Percentiles rank a stretch among this genome's conserved stretches.
phyloP scores from a whole-genome alignment of 768 basidiomycete genomes.

The Amanita inopinata region DNA sequence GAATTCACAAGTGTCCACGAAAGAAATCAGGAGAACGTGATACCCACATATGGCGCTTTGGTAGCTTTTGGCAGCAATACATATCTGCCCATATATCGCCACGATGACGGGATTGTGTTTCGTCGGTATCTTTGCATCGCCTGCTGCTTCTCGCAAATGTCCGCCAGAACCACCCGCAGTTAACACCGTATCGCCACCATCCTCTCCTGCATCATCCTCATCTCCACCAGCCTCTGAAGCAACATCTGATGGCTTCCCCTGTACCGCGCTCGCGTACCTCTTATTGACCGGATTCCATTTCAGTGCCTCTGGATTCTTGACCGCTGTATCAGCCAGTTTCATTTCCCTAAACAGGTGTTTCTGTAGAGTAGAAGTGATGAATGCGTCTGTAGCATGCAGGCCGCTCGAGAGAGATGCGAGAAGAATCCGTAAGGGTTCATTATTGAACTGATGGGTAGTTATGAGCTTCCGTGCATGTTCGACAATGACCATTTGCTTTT shows the following conservation, averaged over 20 bases:
- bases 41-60: slow-evolving; percentile 84
- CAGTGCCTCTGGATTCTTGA: slow-evolving; percentile 48
- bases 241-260: slow-evolving; percentile 20
- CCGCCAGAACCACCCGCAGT: slow-evolving; percentile 9
- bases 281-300: slow-evolving; percentile 54
- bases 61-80: slow-evolving; percentile 77
- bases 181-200: slow-evolving; percentile 21
- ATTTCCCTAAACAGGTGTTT: slow-evolving; percentile 81
- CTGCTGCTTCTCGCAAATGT: slow-evolving; percentile 4
- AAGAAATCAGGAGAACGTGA: not conserved
- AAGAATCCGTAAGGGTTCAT: slow-evolving; percentile 75
- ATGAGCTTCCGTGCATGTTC: slow-evolving; percentile 74
- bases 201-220: slow-evolving; percentile 22
- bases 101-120: slow-evolving; percentile 65
- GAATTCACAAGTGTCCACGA: not conserved
- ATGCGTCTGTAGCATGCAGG: slow-evolving; percentile 57
- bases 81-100: slow-evolving; percentile 73
- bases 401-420: slow-evolving; percentile 67
- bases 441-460: slow-evolving; percentile 72
- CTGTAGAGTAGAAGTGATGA: slow-evolving; percentile 70
- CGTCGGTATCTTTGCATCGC: slow-evolving; percentile 39
- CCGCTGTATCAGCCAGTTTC: slow-evolving; percentile 54
- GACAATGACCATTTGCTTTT: slow-evolving; percentile 48
- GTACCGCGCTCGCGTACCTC: slow-evolving; percentile 40
- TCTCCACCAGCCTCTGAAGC: slow-evolving; percentile 26